These are phyloP conservation scores for Zygoascus sp. DNA, from an alignment of 1,139 yeast species.

Conservation along the genomic window DNA sequence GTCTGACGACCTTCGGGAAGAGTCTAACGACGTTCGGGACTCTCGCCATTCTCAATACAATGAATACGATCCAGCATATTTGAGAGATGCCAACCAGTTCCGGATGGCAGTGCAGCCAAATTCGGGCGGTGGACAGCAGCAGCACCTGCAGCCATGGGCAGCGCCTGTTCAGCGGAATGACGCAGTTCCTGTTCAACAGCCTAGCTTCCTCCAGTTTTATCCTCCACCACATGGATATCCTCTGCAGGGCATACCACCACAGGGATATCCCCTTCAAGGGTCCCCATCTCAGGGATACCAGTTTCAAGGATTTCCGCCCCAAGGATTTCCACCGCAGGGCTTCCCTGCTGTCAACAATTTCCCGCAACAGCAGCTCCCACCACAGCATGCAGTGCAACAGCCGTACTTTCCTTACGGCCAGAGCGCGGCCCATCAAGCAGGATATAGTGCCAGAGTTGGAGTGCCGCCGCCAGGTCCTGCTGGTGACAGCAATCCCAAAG, in stretches of 20 bases:
- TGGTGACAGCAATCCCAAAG: too few species aligned
- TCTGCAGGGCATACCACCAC: too few species aligned
- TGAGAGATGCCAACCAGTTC: constrained; percentile 3
- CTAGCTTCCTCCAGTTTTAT: too few species aligned
- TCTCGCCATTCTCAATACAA: not conserved
- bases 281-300: not conserved
- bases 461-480: not conserved
- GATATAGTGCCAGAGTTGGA: not conserved
- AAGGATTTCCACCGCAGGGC: not conserved
- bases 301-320: not conserved
- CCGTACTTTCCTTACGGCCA: not conserved
- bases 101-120: too few species aligned
- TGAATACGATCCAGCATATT: not conserved
- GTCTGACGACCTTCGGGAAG: not conserved
- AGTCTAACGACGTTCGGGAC: not conserved
- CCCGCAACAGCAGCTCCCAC: not conserved
- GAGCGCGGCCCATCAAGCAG: not conserved
- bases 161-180: too few species aligned
- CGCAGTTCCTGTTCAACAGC: too few species aligned
- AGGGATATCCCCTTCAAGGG: not conserved
- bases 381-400: not conserved
- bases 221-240: too few species aligned
- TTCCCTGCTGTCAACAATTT: not conserved
- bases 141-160: not conserved
- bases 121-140: not conserved